Percentiles rank a stretch among this genome's conserved stretches.
Conservation (phyloP, 2,329 filamentous ascomycete species). For the Arthroderma sp. region DNA sequence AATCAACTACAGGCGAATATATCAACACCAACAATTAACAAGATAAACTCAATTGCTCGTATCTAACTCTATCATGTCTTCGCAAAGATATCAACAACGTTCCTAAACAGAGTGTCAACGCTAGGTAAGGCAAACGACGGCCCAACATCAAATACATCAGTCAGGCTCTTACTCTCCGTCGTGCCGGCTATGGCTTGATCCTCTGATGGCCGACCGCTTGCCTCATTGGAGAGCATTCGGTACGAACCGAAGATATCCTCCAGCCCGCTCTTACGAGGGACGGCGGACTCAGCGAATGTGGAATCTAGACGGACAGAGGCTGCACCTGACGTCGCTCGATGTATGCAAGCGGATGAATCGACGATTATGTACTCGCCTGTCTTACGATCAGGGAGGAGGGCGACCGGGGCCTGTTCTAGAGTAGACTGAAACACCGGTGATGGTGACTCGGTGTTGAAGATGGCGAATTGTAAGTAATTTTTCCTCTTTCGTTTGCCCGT, state of each 20-base stretch:
- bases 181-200: conserved; percentile 10
- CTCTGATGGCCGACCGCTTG: background rate
- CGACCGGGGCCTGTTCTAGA: conserved; percentile 47
- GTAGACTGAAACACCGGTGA: conserved; percentile 49
- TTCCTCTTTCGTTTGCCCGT: conserved; percentile 35
- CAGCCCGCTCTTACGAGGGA: conserved; percentile 23
- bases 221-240: conserved; percentile 1
- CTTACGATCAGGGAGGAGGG: conserved; percentile 51
- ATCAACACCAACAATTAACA: background rate
- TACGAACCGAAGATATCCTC: conserved; percentile 24
- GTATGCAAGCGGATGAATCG: conserved; percentile 63
- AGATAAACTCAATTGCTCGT: conserved; percentile 1
- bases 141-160: conserved; percentile 28
- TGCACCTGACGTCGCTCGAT: conserved; percentile 29
- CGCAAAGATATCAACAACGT: conserved; percentile 27
- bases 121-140: conserved; percentile 30
- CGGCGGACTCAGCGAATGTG: conserved; percentile 15
- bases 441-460: conserved; percentile 54
- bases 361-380: conserved; percentile 63
- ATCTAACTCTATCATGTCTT: conserved; percentile 9
- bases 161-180: conserved; percentile 19
- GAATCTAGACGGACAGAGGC: conserved; percentile 18
- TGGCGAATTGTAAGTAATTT: conserved; percentile 40
- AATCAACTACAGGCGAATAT: background rate
- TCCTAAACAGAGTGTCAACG: conserved; percentile 28